Percentiles rank a stretch among this genome's conserved stretches.
phyloP scores from a whole-genome alignment of 1,284 basidiomycete species.

The Sporisorium sorghi region DNA sequence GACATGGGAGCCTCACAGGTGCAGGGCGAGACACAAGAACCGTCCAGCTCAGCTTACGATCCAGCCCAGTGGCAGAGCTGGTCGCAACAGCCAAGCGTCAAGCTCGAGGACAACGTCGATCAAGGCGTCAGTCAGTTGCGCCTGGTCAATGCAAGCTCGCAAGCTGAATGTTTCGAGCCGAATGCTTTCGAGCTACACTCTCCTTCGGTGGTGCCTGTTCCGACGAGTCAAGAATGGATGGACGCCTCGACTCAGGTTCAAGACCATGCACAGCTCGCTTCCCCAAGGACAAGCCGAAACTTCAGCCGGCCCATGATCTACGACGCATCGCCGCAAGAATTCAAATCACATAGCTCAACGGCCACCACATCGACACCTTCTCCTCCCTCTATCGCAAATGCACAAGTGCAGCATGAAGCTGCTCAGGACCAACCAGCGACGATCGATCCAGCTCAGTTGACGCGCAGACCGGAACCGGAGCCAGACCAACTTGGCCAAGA shows the following conservation, averaged over 20 bases:
- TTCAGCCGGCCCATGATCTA: slow-evolving; percentile 3
- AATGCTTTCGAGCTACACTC: background rate
- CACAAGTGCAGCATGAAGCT: background rate
- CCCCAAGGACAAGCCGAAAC: slow-evolving; percentile 1
- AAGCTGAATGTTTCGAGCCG: too few relatives aligned
- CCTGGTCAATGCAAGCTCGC: background rate
- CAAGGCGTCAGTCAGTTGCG: too few relatives aligned
- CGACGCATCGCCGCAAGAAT: background rate
- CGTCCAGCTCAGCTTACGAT: background rate
- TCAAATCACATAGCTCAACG: background rate
- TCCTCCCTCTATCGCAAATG: background rate
- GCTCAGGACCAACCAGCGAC: background rate
- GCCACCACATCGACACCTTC: background rate
- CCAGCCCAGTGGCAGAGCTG: background rate
- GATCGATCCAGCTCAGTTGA: background rate
- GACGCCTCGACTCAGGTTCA: background rate
- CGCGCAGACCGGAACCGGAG: background rate
- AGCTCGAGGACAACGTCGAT: background rate
- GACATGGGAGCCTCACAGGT: background rate
- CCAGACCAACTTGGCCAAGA: background rate
- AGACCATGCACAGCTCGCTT: background rate
- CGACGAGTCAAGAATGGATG: background rate
- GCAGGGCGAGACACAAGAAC: background rate
- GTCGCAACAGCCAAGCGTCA: background rate
- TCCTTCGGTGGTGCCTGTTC: background rate